Evolutionary conservation across 345 rosid species (phyloP), one percentile per base, ranked within the genome.

Genomic region (Stellera chamaejasme): DNA sequence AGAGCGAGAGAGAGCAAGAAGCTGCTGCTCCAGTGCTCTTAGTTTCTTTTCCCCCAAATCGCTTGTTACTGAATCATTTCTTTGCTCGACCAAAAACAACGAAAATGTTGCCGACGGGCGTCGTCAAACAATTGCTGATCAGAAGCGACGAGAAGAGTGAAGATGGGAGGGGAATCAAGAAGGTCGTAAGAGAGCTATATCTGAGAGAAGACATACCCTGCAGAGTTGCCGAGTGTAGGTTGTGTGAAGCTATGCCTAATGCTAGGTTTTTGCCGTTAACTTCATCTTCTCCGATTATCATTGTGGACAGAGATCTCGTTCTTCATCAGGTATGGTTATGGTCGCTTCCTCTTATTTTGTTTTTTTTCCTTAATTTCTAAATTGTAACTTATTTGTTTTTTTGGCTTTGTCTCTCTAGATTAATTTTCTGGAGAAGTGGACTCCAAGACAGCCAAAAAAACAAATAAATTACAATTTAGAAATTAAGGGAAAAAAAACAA

Each of bases 241-340:
- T 61, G 36, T 93, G 99, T 66, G 85, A 83, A 50, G 57, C 82
- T 32, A 65, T 85, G 45, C 60, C 67, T 19, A 19, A 19, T 0
- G 23, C 23, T 19, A 19, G 23, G 23, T 19, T 19, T 54, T 86
- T 87, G 61, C 87, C 82, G 25, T 72, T 90, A 62, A 74, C 83
- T 54, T 51, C 94, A 19, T 19, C 23, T 9, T 79, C 90, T 48
- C 67, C 78, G 10, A 67, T 89, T 53, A 71, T 93, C 26, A 71
- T 93, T 63, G 69, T 93, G 0, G 99, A 93, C 70, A 87, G 96
- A 5, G 89, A 93, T 72, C 97, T 93, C 51, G 90, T 93, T 60
- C 99, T 90, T 62, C 79, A 83, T 69, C 99, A 93, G 89, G 99
- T 82, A 59, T 32, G 9, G 9, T 4, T 32, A 5, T 32, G 39